Base-by-base conservation (phyloP, 2,329 filamentous ascomycete genomes). In the Pestalotiopsis fici region DNA sequence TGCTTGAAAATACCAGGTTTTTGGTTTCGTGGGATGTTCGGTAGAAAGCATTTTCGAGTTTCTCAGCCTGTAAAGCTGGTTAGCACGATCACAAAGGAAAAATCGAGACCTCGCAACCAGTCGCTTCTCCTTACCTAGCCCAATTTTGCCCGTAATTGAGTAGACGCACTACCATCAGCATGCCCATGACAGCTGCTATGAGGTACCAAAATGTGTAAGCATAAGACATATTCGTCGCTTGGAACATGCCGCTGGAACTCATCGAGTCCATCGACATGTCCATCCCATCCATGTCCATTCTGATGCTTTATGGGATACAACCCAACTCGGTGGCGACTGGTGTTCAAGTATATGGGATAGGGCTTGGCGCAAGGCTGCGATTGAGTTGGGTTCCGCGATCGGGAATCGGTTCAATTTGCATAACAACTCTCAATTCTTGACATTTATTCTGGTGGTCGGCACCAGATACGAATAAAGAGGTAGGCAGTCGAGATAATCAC, bases 201-300 rank as follows among this genome's bases (percentile, higher is more conserved):
- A 87, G 83, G 73, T 89, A 90, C 88, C 88, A 90, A 72, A 85
- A 90, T 2, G 81, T 82, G 21, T 80, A 81, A 18, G 88, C 87
- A 63, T 89, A 81, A 54, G 78, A 80, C 73, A 82, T 82, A 72
- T 89, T 89, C 47, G 78, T 78, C 1, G 76, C 68, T 67, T 80
- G 78, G 73, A 85, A 84, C 73, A 80, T 76, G 63, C 76, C 78
- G 21, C 64, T 61, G 55, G 43, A 54, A 55, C 63, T 65, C 63
- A 54, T 65, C 25, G 43, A 55, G 47, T 31, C 57, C 57, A 60
- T 60, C 25, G 27, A 21, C 57, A 60, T 60, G n/a, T 60, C 57
- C 64, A 77, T 74, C 68, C 73, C 75, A 60, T 68, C 68, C 73
- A 73, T 74, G 66, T 66, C 68, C 76, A 75, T 78, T 43, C 67